Conservation (phyloP, 1,284 basidiomycete species). For the Irpex sp. region DNA sequence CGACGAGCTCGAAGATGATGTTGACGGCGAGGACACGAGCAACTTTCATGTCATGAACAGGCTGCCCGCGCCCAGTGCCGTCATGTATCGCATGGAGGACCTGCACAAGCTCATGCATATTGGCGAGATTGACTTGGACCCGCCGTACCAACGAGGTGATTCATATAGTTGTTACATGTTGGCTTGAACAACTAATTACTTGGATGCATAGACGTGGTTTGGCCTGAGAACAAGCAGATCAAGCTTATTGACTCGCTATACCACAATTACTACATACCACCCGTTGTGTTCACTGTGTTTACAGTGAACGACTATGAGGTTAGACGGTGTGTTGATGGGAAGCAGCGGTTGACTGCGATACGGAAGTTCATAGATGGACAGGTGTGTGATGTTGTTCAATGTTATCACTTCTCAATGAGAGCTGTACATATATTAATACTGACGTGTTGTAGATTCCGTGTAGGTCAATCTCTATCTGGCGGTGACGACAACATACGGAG, state of each 20-base stretch:
- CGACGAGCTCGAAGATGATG: background rate
- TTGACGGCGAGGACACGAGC: slow-evolving; percentile 29
- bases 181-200: slow-evolving; percentile 2
- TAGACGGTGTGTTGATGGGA: slow-evolving; percentile 72
- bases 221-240: slow-evolving; percentile 66
- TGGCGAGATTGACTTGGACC: slow-evolving; percentile 60
- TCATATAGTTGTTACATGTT: background rate
- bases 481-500: too few species aligned
- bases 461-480: slow-evolving; percentile 17
- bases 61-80: slow-evolving; percentile 34
- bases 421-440: background rate
- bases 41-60: slow-evolving; percentile 46
- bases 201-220: slow-evolving; percentile 56
- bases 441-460: slow-evolving; percentile 31
- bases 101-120: slow-evolving; percentile 60
- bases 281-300: slow-evolving; percentile 64
- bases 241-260: slow-evolving; percentile 75
- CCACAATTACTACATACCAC: slow-evolving; percentile 69
- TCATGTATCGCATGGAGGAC: slow-evolving; percentile 39
- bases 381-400: slow-evolving; percentile 34
- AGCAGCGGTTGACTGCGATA: slow-evolving; percentile 72
- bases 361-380: slow-evolving; percentile 68
- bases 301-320: slow-evolving; percentile 48
- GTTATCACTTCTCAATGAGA: background rate
- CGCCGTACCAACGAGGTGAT: slow-evolving; percentile 65